A percentile compares a stretch with the other conserved stretches of the same genome.
Evolutionary conservation across 2,329 filamentous ascomycete genomes (phyloP).

Genomic region (Apiospora koreana): DNA sequence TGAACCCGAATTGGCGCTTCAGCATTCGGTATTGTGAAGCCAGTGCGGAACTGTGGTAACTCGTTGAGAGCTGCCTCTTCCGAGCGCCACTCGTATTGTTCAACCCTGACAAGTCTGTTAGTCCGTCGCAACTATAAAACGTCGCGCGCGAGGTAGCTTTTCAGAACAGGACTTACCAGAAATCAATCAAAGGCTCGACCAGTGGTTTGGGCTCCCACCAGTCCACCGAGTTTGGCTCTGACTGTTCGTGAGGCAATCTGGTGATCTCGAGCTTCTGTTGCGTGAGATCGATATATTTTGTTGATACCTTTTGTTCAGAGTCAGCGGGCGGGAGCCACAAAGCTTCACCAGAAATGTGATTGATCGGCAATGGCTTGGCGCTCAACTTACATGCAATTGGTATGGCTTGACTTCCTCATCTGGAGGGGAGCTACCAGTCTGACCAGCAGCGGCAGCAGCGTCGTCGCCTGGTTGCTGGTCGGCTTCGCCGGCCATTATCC

Average conservation of each 20-base stretch:
- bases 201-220: constrained; percentile 63
- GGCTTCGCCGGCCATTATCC: constrained; percentile 25
- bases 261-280: constrained; percentile 68
- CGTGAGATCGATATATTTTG: constrained; percentile 67
- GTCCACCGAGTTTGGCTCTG: constrained; percentile 46
- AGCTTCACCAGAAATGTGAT: neutral
- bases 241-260: constrained; percentile 61
- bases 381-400: constrained; percentile 54
- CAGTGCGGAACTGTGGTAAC: constrained; percentile 66
- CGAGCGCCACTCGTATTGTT: constrained; percentile 64
- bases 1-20: constrained; percentile 56
- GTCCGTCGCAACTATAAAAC: neutral
- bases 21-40: constrained; percentile 43
- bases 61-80: constrained; percentile 60
- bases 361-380: constrained; percentile 5
- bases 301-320: constrained; percentile 55
- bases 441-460: constrained; percentile 26
- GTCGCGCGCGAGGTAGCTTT: neutral
- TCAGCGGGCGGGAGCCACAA: neutral
- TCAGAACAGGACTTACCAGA: constrained; percentile 48
- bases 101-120: constrained; percentile 51
- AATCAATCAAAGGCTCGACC: constrained; percentile 66
- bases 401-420: constrained; percentile 53
- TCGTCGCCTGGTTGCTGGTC: constrained; percentile 23
- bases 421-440: neutral